These are phyloP conservation scores for Acorus gramineus DNA, from an alignment of 106 monocot species.

Conservation along the genomic window DNA sequence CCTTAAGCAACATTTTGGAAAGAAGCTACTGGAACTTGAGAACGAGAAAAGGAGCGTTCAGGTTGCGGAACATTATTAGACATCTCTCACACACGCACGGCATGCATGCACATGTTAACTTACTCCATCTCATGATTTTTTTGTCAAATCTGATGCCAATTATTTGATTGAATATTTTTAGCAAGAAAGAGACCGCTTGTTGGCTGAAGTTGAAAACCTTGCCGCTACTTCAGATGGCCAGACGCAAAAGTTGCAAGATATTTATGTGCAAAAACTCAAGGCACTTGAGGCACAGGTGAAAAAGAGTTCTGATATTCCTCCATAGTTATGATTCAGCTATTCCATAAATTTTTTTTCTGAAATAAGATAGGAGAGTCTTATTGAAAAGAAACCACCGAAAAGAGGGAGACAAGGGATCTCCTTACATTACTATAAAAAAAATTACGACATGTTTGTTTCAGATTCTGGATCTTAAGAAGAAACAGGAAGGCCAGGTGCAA, in stretches of 20 bases:
- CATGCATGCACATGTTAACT: no score
- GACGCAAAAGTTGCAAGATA: conserved; percentile 53
- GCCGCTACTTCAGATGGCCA: conserved; percentile 47
- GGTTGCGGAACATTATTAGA: conserved; percentile 20
- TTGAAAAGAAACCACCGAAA: no score
- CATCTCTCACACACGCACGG: no score
- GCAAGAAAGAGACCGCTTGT: conserved; percentile 80
- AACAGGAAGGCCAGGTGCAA: conserved; percentile 95
- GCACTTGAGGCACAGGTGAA: conserved; percentile 89
- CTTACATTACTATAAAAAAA: no score
- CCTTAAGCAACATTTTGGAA: conserved; percentile 92
- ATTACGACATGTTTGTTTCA: conserved; percentile 9
- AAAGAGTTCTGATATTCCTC: background rate
- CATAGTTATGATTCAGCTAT: background rate
- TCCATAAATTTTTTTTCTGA: background rate
- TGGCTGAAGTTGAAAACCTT: conserved; percentile 85
- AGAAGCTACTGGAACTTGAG: conserved; percentile 95
- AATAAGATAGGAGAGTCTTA: no score
- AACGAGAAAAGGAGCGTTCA: conserved; percentile 82
- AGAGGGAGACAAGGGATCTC: no score
- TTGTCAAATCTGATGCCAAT: no score
- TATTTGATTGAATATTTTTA: conserved; percentile 22
- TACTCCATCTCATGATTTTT: no score
- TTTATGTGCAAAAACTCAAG: conserved; percentile 76
- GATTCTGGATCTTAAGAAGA: conserved; percentile 96